A percentile compares a stretch with the other conserved stretches of the same genome.
These are phyloP conservation scores for Klebsormidium nitens DNA, from an alignment of 139 green algal species.

Conservation along the genomic window DNA sequence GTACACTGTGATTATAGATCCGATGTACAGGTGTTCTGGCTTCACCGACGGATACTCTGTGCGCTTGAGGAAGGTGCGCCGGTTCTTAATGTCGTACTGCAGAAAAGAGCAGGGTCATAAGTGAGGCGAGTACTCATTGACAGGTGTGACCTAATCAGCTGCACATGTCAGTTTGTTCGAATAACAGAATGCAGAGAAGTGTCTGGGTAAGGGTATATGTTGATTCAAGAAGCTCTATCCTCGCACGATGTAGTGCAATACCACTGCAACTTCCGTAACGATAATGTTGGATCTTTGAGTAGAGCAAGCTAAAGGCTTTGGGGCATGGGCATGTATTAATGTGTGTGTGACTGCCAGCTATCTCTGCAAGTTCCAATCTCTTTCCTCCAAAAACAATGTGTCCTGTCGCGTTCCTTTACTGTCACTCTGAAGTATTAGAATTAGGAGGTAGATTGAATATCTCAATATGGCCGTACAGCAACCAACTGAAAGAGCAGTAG, in stretches of 20 bases:
- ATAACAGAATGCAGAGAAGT: background rate
- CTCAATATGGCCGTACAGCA: too few relatives aligned
- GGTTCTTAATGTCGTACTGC: slow-evolving; percentile 80
- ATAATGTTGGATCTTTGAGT: background rate
- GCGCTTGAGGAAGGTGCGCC: slow-evolving; percentile 65
- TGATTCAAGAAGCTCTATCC: background rate
- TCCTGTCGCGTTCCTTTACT: too few relatives aligned
- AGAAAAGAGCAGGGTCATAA: background rate
- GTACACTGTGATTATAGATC: slow-evolving; percentile 59
- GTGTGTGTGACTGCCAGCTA: too few relatives aligned
- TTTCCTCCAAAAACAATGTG: too few relatives aligned
- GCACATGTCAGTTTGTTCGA: too few relatives aligned
- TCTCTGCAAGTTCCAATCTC: too few relatives aligned
- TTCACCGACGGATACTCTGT: slow-evolving; percentile 49
- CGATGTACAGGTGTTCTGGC: slow-evolving; percentile 55
- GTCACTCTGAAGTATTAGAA: too few relatives aligned
- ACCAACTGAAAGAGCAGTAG: too few relatives aligned
- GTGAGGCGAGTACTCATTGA: background rate
- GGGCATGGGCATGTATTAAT: too few relatives aligned
- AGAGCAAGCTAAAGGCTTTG: too few relatives aligned
- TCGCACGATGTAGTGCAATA: background rate
- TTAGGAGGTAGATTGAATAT: too few relatives aligned
- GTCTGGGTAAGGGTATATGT: background rate
- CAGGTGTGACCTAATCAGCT: background rate
- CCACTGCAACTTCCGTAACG: background rate